phyloP scores from a whole-genome alignment of 2,329 filamentous ascomycete species.

The Arthrobotrys entomopaga region DNA sequence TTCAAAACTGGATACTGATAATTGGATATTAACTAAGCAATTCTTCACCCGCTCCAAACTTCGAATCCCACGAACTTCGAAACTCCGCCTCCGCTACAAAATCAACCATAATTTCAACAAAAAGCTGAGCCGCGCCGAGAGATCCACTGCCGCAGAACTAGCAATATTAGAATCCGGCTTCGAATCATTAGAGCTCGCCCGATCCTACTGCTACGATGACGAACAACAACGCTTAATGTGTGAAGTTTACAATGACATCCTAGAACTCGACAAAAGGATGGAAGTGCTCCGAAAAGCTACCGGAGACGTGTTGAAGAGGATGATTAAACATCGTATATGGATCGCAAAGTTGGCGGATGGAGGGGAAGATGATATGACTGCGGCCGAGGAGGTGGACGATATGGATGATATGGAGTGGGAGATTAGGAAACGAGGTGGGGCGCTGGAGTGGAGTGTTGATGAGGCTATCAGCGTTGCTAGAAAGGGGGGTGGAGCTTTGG shows the following conservation, averaged over 20 bases:
- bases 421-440: background rate
- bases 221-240: background rate
- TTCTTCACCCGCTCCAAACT: background rate
- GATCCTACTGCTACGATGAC: background rate
- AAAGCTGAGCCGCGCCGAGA: constrained; percentile 10
- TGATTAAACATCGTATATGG: background rate
- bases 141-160: constrained; percentile 15
- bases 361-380: background rate
- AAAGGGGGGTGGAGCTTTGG: constrained; percentile 23
- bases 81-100: constrained; percentile 7
- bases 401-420: background rate
- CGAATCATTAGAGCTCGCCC: background rate
- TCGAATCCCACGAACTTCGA: constrained; percentile 1
- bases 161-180: background rate
- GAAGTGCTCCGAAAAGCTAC: constrained; percentile 11
- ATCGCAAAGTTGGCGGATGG: background rate
- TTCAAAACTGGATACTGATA: too few species aligned
- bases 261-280: background rate
- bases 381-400: constrained; percentile 2
- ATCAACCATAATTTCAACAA: constrained; percentile 5
- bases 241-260: constrained; percentile 4
- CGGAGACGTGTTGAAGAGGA: constrained; percentile 4
- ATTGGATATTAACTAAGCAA: background rate
- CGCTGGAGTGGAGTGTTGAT: constrained; percentile 9
- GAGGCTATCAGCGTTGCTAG: constrained; percentile 19